Evolutionary conservation across 768 basidiomycete genomes (phyloP), one percentile per base, ranked within the genome.

Genomic region (Rhodotorula kratochvilovae): DNA sequence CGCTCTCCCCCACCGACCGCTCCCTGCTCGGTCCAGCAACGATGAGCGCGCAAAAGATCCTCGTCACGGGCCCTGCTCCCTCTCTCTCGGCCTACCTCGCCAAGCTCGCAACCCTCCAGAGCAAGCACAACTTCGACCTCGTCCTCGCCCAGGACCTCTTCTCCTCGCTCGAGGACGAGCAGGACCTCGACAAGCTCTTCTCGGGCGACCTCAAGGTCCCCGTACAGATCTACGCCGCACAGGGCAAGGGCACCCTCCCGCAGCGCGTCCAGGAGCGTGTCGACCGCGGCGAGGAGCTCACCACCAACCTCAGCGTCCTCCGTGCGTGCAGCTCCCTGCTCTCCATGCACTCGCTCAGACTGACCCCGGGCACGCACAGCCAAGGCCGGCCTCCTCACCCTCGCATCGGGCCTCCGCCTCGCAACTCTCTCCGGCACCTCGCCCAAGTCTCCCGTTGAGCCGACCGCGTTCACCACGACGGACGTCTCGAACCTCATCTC

Each of bases 101-200:
- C 67, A 96, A 92, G 83, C 85, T 97, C 76, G 87, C 86, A 70
- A 81, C 86, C 39, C 91, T 96, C 75, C 87, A 98, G 82, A 84
- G 87, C 64, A 96, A 95, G 81, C 90, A 96, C 80, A 90, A 90
- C 79, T 97, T 98, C 79, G 90, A 92, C 78, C 84, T 91, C 66
- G 85, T 88, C 13, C 84, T 93, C 62, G 91, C 90, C 75, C 82
- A 84, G 13, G 91, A 91, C n/a, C 89, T 92, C 80, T 92, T 93
- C 81, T 91, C 92, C 3, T 79, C 73, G 21, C 80, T 80, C 23
- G 75, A 74, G n/a, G 78, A 78, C 62, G 84, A 85, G 21, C 83
- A 86, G 67, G 85, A 91, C 67, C 80, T 88, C 4, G 75, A 78
- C 10, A 83, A 87, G 73, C 82, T 93, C 39, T 80, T 94, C 74